phyloP scores from a whole-genome alignment of 2,329 filamentous ascomycete species.

The Phaeomoniella chlamydospora region DNA sequence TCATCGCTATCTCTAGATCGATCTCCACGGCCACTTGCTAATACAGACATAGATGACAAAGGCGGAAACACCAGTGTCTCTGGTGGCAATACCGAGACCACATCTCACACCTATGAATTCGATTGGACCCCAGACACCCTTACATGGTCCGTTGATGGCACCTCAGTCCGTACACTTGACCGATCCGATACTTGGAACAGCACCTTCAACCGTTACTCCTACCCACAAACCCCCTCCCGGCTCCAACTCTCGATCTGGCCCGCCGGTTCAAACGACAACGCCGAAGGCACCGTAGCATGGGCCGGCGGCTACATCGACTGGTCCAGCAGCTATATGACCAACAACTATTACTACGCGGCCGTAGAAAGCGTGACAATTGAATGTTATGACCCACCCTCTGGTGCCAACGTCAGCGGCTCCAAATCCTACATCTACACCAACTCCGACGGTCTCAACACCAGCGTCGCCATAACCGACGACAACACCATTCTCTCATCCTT shows the following conservation, averaged over 20 bases:
- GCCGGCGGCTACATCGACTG: conserved; percentile 84
- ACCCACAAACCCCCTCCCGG: conserved; percentile 79
- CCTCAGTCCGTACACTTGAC: conserved; percentile 58
- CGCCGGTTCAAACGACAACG: conserved; percentile 66
- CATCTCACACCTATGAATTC: conserved; percentile 84
- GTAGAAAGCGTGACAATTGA: conserved; percentile 65
- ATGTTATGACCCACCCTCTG: conserved; percentile 74
- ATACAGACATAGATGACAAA: conserved; percentile 48
- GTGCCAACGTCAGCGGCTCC: conserved; percentile 42
- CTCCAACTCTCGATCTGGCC: conserved; percentile 95
- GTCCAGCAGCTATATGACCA: conserved; percentile 65
- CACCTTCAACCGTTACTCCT: conserved; percentile 68
- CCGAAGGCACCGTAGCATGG: conserved; percentile 76
- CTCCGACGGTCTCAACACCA: conserved; percentile 53
- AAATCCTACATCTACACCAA: conserved; percentile 65
- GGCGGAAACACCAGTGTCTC: conserved; percentile 50
- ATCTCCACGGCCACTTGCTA: not conserved
- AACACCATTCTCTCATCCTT: conserved; percentile 65
- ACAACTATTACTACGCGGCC: conserved; percentile 79
- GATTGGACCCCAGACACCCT: conserved; percentile 81
- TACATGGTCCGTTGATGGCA: conserved; percentile 76
- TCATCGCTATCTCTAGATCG: conserved; percentile 1
- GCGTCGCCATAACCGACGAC: conserved; percentile 62
- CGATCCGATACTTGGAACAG: conserved; percentile 74
- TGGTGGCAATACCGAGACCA: conserved; percentile 51